Percentiles rank a stretch among this genome's conserved stretches.
Conservation (phyloP, 805 yeast species). For the Metschnikowia corniflorae region DNA sequence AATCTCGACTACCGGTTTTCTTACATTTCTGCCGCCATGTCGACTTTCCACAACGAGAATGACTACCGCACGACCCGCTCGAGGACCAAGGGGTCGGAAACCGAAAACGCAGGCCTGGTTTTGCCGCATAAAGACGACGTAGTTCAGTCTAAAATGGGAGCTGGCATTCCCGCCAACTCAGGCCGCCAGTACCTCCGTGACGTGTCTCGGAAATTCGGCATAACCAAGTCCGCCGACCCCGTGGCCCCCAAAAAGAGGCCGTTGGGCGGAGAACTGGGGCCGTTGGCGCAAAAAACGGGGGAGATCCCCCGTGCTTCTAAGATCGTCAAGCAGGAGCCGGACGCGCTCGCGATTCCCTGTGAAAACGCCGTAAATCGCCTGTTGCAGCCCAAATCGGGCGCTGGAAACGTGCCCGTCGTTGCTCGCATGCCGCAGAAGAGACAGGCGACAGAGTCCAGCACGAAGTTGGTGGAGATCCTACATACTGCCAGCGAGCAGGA, state of each 20-base stretch:
- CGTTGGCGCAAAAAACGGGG: conserved; percentile 22
- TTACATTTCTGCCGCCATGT: too few species aligned
- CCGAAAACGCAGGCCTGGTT: background rate
- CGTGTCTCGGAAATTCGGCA: conserved; percentile 36
- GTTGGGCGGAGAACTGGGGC: conserved; percentile 30
- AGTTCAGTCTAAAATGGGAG: background rate
- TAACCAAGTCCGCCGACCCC: conserved; percentile 7
- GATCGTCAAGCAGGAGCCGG: conserved; percentile 10
- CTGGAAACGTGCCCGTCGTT: background rate
- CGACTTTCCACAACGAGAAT: conserved; percentile 37
- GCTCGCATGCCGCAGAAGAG: conserved; percentile 46
- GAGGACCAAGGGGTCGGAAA: conserved; percentile 7
- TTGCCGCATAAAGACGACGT: too few species aligned
- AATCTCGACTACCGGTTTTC: background rate
- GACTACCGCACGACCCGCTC: conserved; percentile 35
- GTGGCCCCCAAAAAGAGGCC: conserved; percentile 26
- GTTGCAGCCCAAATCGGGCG: background rate
- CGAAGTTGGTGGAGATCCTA: conserved; percentile 28
- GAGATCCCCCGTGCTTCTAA: conserved; percentile 6
- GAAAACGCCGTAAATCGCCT: background rate
- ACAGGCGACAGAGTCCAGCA: conserved; percentile 52
- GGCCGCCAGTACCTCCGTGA: conserved; percentile 30
- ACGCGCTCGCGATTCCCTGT: background rate
- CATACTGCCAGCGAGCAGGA: conserved; percentile 10
- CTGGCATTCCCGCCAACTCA: conserved; percentile 2